Percentiles rank a stretch among this genome's conserved stretches.
Evolutionary conservation across 768 basidiomycete genomes (phyloP).

Genomic region (Boletales sp.): DNA sequence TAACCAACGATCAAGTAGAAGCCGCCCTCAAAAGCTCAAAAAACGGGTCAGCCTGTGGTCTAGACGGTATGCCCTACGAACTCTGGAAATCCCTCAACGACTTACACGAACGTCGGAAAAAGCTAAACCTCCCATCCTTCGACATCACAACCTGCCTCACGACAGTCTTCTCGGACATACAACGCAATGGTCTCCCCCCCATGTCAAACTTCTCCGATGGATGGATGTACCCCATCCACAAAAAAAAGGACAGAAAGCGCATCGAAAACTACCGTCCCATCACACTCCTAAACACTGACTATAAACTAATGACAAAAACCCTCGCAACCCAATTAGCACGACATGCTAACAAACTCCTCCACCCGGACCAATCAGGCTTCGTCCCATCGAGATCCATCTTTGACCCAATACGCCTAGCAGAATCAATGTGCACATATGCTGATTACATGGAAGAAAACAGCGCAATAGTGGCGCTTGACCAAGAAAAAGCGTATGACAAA

Average conservation of each 20-base stretch:
- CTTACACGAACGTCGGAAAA: constrained; percentile 1
- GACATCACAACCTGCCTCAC: constrained; percentile 1
- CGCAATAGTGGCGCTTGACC: constrained; percentile 30
- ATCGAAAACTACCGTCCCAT: constrained; percentile 39
- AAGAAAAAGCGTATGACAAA: constrained; percentile 39
- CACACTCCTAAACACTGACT: constrained; percentile 33
- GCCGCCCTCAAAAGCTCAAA: constrained; percentile 5
- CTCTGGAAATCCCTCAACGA: constrained; percentile 12
- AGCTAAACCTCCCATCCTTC: constrained; percentile 8
- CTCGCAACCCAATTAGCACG: constrained; percentile 17
- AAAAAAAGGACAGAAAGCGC: constrained; percentile 32
- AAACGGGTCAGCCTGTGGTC: constrained; percentile 17
- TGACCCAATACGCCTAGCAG: constrained; percentile 29
- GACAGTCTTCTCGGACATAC: constrained; percentile 23
- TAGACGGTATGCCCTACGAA: constrained; percentile 24
- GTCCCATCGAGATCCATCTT: constrained; percentile 28
- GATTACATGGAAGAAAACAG: constrained; percentile 25
- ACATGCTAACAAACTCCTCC: constrained; percentile 14
- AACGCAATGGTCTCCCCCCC: constrained; percentile 14
- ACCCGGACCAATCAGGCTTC: constrained; percentile 37
- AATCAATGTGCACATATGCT: constrained; percentile 17
- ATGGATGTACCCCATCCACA: constrained; percentile 37
- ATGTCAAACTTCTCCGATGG: constrained; percentile 26
- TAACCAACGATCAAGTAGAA: constrained; percentile 11
- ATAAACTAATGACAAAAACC: constrained; percentile 29